These are phyloP conservation scores for Thinopyrum elongatum DNA, from an alignment of 176 grass and related monocot genomes.

Conservation along the genomic window DNA sequence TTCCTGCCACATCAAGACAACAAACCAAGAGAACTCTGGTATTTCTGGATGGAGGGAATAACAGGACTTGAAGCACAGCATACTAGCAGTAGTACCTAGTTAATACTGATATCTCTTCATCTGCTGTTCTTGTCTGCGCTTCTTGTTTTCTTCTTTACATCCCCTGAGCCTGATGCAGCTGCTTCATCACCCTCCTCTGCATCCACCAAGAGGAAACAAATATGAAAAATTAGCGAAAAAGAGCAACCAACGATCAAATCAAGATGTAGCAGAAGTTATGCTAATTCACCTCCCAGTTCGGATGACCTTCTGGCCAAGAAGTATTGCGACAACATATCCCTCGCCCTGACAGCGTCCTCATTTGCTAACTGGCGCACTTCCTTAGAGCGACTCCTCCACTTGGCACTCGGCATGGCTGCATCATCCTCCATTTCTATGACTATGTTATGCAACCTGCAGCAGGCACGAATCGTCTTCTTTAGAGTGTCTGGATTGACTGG, in stretches of 20 bases:
- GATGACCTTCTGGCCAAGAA: neutral
- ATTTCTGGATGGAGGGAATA: neutral
- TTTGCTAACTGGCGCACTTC: neutral
- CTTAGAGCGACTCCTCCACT: too few relatives aligned
- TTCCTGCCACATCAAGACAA: too few relatives aligned
- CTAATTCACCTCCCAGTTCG: neutral
- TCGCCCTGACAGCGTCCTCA: neutral
- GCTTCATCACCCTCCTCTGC: too few relatives aligned
- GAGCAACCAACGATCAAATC: neutral
- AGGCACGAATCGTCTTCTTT: fast-evolving
- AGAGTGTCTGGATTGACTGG: fast-evolving
- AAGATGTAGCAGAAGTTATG: neutral
- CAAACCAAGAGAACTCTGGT: too few relatives aligned
- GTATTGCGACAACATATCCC: neutral
- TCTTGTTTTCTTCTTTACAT: too few relatives aligned
- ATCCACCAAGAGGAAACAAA: too few relatives aligned
- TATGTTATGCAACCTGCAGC: neutral
- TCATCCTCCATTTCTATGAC: too few relatives aligned
- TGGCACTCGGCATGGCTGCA: too few relatives aligned
- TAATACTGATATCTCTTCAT: neutral
- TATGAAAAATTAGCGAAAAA: neutral
- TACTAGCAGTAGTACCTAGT: neutral
- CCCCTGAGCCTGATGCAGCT: too few relatives aligned
- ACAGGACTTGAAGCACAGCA: neutral
- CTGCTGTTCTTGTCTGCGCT: too few relatives aligned